Conservation (phyloP, 768 basidiomycete genomes). For the Inosperma sp. region DNA sequence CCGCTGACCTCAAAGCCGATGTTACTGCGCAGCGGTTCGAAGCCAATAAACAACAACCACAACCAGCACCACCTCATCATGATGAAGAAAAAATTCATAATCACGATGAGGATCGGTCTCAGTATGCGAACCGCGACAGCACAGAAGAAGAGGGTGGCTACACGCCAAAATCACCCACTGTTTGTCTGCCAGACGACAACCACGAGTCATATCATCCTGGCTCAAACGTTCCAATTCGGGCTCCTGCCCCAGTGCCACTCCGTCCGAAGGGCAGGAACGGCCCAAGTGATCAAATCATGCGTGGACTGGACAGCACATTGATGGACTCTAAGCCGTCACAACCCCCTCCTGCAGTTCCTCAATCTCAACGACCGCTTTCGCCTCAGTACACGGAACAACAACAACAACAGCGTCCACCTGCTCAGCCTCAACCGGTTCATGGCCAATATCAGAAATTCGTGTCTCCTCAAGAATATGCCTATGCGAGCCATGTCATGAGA, state of each 20-base stretch:
- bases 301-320: constrained; percentile 53
- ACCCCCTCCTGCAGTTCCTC: constrained; percentile 17
- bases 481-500: constrained; percentile 20
- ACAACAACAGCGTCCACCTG: constrained; percentile 16
- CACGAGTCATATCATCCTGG: constrained; percentile 26
- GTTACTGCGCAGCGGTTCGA: constrained; percentile 27
- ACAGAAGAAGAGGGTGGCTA: constrained; percentile 51
- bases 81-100: constrained; percentile 33
- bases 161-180: constrained; percentile 66
- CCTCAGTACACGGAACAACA: constrained; percentile 15
- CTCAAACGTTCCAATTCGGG: constrained; percentile 19
- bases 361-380: constrained; percentile 11
- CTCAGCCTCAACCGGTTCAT: constrained; percentile 21
- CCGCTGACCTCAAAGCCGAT: constrained; percentile 51
- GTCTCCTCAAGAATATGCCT: constrained; percentile 15
- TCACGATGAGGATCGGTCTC: constrained; percentile 30
- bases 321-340: constrained; percentile 39
- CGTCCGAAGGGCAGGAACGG: constrained; percentile 53
- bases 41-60: too few species aligned
- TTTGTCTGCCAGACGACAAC: constrained; percentile 47
- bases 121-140: constrained; percentile 35
- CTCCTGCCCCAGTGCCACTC: constrained; percentile 26
- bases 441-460: constrained; percentile 25
- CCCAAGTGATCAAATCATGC: constrained; percentile 56
- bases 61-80: constrained; percentile 23